Percentiles rank a stretch among this genome's conserved stretches.
Conservation (phyloP, 108 stramenopile genomes). For the Nitzschia palea region DNA sequence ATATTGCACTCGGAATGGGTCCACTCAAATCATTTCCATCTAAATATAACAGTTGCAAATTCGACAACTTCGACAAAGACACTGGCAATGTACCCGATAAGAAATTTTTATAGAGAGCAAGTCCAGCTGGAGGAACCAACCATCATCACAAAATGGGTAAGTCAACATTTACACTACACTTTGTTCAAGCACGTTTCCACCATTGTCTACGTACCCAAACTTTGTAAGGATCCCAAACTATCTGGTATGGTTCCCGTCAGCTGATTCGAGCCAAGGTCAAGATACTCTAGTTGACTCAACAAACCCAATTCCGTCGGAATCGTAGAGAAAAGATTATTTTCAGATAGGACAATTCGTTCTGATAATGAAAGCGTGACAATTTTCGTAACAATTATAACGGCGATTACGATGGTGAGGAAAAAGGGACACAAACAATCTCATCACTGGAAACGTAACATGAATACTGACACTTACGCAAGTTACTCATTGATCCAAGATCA, state of each 20-base stretch:
- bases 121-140: slow-evolving; percentile 5
- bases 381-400: neutral
- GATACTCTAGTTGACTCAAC: slow-evolving; percentile 19
- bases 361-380: neutral
- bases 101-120: slow-evolving; percentile 39
- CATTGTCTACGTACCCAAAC: slow-evolving; percentile 13
- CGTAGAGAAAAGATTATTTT: slow-evolving; percentile 38
- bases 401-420: neutral
- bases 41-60: slow-evolving; percentile 34
- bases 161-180: neutral
- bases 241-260: slow-evolving; percentile 33
- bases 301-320: slow-evolving; percentile 44
- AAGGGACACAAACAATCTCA: neutral
- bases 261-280: slow-evolving; percentile 40
- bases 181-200: neutral
- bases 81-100: slow-evolving; percentile 39
- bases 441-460: neutral
- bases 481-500: slow-evolving; percentile 7
- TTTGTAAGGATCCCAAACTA: slow-evolving; percentile 6
- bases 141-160: neutral
- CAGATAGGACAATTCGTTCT: slow-evolving; percentile 17
- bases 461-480: neutral
- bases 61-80: slow-evolving; percentile 25
- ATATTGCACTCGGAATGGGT: slow-evolving; percentile 14
- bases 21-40: slow-evolving; percentile 41